Percentiles rank a stretch among this genome's conserved stretches.
phyloP scores from a whole-genome alignment of 2,329 filamentous ascomycete genomes.

The Xylaria sp. region DNA sequence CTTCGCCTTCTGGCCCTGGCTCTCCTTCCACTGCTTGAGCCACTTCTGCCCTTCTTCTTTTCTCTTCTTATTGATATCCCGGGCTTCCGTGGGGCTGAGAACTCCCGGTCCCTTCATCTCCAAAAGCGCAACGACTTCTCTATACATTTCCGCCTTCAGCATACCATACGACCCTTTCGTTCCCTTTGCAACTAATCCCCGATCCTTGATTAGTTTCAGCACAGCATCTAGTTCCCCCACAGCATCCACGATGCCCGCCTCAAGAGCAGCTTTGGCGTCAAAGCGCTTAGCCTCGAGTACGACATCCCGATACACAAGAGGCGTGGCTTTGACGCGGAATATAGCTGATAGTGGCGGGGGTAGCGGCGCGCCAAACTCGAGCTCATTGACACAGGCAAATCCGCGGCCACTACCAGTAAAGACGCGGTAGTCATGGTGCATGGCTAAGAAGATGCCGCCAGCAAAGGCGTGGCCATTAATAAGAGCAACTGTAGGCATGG shows the following conservation, averaged over 20 bases:
- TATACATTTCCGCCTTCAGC: slow-evolving; percentile 81
- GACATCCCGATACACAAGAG: slow-evolving; percentile 69
- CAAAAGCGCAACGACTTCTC: slow-evolving; percentile 70
- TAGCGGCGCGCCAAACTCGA: slow-evolving; percentile 82
- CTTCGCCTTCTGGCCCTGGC: slow-evolving; percentile 56
- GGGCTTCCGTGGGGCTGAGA: slow-evolving; percentile 50
- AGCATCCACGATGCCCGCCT: slow-evolving; percentile 75
- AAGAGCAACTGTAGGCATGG: slow-evolving; percentile 85
- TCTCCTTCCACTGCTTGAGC: slow-evolving; percentile 62
- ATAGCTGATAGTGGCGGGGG: slow-evolving; percentile 78
- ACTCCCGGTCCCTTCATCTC: slow-evolving; percentile 52
- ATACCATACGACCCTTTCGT: slow-evolving; percentile 74
- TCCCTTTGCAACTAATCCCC: slow-evolving; percentile 70
- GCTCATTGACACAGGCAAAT: slow-evolving; percentile 84
- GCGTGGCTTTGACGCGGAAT: slow-evolving; percentile 75
- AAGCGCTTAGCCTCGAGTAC: slow-evolving; percentile 81
- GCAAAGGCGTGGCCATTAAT: slow-evolving; percentile 86
- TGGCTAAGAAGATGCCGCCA: slow-evolving; percentile 82
- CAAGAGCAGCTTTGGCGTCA: slow-evolving; percentile 70
- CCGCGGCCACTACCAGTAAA: slow-evolving; percentile 68
- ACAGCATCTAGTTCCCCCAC: slow-evolving; percentile 68
- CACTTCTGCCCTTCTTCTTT: slow-evolving; percentile 59
- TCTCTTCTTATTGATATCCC: slow-evolving; percentile 62
- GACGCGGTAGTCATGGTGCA: slow-evolving; percentile 86
- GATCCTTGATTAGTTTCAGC: slow-evolving; percentile 68